These are phyloP conservation scores for Blastobotrys malaysiensis DNA, from an alignment of 1,139 yeast genomes.

Conservation along the genomic window DNA sequence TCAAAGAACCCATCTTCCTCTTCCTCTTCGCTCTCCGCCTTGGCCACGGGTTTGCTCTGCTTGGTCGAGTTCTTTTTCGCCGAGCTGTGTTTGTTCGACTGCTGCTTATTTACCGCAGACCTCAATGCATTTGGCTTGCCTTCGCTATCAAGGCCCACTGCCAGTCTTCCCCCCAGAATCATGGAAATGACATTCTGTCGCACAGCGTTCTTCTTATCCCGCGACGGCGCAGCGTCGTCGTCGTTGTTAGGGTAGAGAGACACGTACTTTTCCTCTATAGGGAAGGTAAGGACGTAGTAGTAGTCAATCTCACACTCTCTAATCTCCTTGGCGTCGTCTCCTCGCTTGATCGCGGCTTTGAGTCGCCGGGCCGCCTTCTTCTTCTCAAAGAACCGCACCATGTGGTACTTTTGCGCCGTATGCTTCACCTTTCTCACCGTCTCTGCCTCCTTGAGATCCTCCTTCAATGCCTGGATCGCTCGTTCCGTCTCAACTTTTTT, in stretches of 20 bases:
- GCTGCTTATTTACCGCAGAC: slow-evolving; percentile 5
- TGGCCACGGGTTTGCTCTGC: background rate
- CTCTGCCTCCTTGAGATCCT: slow-evolving; percentile 58
- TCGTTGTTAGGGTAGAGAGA: slow-evolving; percentile 49
- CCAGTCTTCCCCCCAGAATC: slow-evolving; percentile 22
- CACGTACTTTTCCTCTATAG: slow-evolving; percentile 73
- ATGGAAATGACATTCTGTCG: slow-evolving; percentile 19
- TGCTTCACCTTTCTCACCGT: slow-evolving; percentile 48
- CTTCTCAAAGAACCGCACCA: slow-evolving; percentile 87
- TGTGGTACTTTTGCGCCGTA: slow-evolving; percentile 76
- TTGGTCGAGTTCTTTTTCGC: background rate
- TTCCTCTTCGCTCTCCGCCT: slow-evolving; percentile 9
- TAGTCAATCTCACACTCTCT: slow-evolving; percentile 58
- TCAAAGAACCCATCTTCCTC: slow-evolving; percentile 19
- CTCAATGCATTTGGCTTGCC: slow-evolving; percentile 17
- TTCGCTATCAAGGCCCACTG: slow-evolving; percentile 19
- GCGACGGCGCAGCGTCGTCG: slow-evolving; percentile 16
- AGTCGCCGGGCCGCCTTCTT: slow-evolving; percentile 79
- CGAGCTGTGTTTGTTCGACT: background rate
- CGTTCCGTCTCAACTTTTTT: slow-evolving; percentile 79
- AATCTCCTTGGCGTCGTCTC: slow-evolving; percentile 25
- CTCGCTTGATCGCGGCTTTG: slow-evolving; percentile 54
- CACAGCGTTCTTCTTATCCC: slow-evolving; percentile 21
- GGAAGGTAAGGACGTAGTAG: slow-evolving; percentile 73
- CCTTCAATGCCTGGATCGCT: slow-evolving; percentile 65